Conservation (phyloP, 768 basidiomycete genomes). For the Lactarius evosmus region DNA sequence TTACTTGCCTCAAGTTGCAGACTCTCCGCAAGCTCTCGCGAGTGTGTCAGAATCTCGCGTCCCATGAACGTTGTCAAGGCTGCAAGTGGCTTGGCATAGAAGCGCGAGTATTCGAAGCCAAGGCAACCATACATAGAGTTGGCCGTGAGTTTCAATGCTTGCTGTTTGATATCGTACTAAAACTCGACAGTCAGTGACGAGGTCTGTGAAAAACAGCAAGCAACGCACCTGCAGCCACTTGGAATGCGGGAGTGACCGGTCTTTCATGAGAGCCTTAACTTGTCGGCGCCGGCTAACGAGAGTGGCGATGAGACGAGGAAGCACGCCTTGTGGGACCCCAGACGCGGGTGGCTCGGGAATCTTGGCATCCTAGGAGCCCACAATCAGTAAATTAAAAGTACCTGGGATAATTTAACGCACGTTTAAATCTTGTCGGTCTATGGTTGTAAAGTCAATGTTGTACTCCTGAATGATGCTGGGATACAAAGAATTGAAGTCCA, state of each 20-base stretch:
- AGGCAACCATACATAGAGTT: slow-evolving; percentile 99
- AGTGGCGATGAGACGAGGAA: slow-evolving; percentile 97
- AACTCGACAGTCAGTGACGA: slow-evolving; percentile 4
- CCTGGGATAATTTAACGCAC: slow-evolving; percentile 33
- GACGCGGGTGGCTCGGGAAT: slow-evolving; percentile 84
- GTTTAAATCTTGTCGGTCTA: slow-evolving; percentile 65
- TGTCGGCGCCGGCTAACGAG: slow-evolving; percentile 85
- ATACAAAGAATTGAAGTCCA: slow-evolving; percentile 99
- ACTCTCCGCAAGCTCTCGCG: slow-evolving; percentile 87
- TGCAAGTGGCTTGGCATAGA: slow-evolving; percentile 95
- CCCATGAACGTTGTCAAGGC: slow-evolving; percentile 97
- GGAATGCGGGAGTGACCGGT: slow-evolving; percentile 63
- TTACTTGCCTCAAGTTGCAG: slow-evolving; percentile 80
- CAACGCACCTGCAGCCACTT: slow-evolving; percentile 74
- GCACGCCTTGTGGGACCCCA: slow-evolving; percentile 74
- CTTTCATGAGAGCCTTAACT: slow-evolving; percentile 95
- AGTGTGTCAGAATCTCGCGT: slow-evolving; percentile 93
- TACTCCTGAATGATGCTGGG: slow-evolving; percentile 99
- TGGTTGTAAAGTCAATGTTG: slow-evolving; percentile 98
- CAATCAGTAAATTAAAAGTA: background rate
- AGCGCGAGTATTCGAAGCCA: slow-evolving; percentile 94
- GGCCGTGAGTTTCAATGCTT: slow-evolving; percentile 94
- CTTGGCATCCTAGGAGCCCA: slow-evolving; percentile 66
- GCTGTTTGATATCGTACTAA: slow-evolving; percentile 96
- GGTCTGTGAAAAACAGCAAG: background rate